Conservation (phyloP, 495 filamentous ascomycete genomes). For the Aspergillus sparsus region DNA sequence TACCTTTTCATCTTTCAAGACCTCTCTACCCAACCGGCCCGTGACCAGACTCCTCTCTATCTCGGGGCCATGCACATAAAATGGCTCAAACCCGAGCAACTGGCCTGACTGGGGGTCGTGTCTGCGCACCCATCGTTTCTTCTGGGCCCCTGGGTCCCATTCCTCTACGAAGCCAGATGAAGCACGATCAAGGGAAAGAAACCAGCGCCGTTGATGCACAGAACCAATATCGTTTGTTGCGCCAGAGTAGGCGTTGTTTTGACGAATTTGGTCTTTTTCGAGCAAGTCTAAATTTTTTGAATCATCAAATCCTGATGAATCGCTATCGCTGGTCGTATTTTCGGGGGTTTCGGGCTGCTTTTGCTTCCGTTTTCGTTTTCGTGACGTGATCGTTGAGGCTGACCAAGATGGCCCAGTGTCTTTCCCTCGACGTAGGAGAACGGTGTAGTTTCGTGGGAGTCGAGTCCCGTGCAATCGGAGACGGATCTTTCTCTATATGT, state of each 20-base stretch:
- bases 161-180: conserved; percentile 55
- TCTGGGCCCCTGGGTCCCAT: conserved; percentile 20
- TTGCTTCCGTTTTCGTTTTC: conserved; percentile 29
- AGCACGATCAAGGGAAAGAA: conserved; percentile 55
- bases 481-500: conserved; percentile 55
- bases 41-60: conserved; percentile 64
- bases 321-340: not conserved
- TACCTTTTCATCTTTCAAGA: conserved; percentile 60
- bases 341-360: not conserved
- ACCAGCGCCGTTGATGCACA: conserved; percentile 66
- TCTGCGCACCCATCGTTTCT: conserved; percentile 30
- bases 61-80: conserved; percentile 59
- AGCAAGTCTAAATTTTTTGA: not conserved
- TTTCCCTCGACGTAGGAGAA: conserved; percentile 57
- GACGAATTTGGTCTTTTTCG: conserved; percentile 45
- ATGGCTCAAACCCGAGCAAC: conserved; percentile 51
- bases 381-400: conserved; percentile 28
- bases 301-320: not conserved
- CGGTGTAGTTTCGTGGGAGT: conserved; percentile 58
- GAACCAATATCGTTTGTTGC: conserved; percentile 62
- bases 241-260: conserved; percentile 64
- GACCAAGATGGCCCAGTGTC: conserved; percentile 29
- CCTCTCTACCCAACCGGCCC: conserved; percentile 55
- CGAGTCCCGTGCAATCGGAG: conserved; percentile 60
- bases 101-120: conserved; percentile 16